Conservation (phyloP, 441 rosid species). For the Capsella rubella region DNA sequence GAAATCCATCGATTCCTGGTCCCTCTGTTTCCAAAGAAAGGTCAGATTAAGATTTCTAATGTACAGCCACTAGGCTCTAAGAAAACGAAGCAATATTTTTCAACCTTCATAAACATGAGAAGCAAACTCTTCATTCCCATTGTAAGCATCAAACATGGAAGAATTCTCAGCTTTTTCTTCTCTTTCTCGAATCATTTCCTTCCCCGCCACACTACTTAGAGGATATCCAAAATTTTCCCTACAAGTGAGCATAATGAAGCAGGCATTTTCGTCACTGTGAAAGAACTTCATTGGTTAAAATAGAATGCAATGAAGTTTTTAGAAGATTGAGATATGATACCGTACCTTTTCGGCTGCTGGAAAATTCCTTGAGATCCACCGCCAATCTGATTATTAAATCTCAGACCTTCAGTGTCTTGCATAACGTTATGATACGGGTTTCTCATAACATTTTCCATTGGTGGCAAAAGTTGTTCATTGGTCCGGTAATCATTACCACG, state of each 20-base stretch:
- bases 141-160: constrained; percentile 44
- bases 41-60: constrained; percentile 40
- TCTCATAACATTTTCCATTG: constrained; percentile 40
- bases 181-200: constrained; percentile 44
- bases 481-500: constrained; percentile 38
- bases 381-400: constrained; percentile 40
- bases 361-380: constrained; percentile 36
- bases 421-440: constrained; percentile 37
- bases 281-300: not conserved
- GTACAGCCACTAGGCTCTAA: constrained; percentile 29
- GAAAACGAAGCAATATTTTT: not conserved
- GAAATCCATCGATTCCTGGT: constrained; percentile 94
- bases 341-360: constrained; percentile 41
- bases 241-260: constrained; percentile 25
- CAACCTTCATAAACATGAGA: constrained; percentile 46
- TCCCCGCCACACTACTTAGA: constrained; percentile 42
- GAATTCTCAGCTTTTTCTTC: constrained; percentile 44
- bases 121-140: constrained; percentile 39
- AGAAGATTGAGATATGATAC: constrained; percentile 7
- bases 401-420: constrained; percentile 35
- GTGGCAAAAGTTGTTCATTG: constrained; percentile 42
- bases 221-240: constrained; percentile 44
- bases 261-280: constrained; percentile 1
- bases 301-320: not conserved
- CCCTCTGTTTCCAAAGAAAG: constrained; percentile 58